Percentiles rank a stretch among this genome's conserved stretches.
phyloP scores from a whole-genome alignment of 1,139 yeast species.

The Hanseniaspora uvarum region DNA sequence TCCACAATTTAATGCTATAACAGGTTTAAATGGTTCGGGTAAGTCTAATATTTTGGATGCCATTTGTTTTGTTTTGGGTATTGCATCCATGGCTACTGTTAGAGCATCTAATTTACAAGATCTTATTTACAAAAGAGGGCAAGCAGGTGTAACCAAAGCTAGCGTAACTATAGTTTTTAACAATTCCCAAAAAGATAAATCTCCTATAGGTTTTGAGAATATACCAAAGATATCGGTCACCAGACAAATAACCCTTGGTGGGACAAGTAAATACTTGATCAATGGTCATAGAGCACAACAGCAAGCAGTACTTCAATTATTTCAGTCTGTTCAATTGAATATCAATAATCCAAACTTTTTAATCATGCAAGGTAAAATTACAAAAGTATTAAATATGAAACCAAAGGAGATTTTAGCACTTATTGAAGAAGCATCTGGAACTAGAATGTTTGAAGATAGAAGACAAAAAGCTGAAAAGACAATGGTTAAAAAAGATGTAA shows the following conservation, averaged over 20 bases:
- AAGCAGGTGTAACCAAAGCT: slow-evolving; percentile 95
- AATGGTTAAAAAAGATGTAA: slow-evolving; percentile 81
- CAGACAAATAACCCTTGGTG: slow-evolving; percentile 83
- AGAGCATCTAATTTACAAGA: slow-evolving; percentile 91
- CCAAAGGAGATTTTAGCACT: slow-evolving; percentile 79
- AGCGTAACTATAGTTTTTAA: slow-evolving; percentile 93
- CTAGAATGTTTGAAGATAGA: slow-evolving; percentile 88
- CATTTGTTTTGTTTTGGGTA: slow-evolving; percentile 95
- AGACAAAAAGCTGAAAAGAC: slow-evolving; percentile 86
- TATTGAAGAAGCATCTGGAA: slow-evolving; percentile 97
- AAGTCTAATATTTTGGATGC: slow-evolving; percentile 93
- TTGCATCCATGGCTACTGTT: slow-evolving; percentile 85
- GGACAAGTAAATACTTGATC: slow-evolving; percentile 80
- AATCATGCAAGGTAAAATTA: slow-evolving; percentile 97
- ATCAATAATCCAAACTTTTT: slow-evolving; percentile 93
- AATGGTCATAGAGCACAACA: slow-evolving; percentile 97
- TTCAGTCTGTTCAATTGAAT: slow-evolving; percentile 89
- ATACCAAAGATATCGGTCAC: slow-evolving; percentile 79
- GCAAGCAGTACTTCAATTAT: slow-evolving; percentile 77
- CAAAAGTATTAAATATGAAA: slow-evolving; percentile 93
- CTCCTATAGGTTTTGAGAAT: slow-evolving; percentile 83
- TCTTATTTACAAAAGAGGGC: slow-evolving; percentile 90
- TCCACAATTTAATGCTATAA: slow-evolving; percentile 89
- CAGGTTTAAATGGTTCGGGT: slow-evolving; percentile 96
- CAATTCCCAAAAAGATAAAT: slow-evolving; percentile 59